Conservation (phyloP, 148 eudicot species). For the Chenopodium quinoa region DNA sequence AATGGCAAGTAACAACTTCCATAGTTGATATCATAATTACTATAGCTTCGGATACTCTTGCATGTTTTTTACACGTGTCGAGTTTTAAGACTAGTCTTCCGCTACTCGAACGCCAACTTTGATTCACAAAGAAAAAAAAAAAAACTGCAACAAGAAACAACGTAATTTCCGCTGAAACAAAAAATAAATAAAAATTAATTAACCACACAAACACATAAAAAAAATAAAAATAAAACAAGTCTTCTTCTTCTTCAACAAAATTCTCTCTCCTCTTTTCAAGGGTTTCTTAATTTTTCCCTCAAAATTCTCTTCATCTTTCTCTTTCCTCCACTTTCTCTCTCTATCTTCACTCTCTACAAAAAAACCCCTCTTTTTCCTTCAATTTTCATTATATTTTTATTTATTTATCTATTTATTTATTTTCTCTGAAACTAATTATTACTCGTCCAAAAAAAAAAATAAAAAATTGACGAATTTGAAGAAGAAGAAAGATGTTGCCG, state of each 20-base stretch:
- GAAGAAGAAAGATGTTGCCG: constrained; percentile 37
- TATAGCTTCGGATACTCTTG: constrained; percentile 7
- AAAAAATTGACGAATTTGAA: neutral
- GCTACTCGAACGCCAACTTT: constrained; percentile 21
- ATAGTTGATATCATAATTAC: neutral
- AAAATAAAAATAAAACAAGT: too few relatives aligned
- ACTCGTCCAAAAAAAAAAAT: neutral
- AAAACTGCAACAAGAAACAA: neutral
- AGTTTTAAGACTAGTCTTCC: neutral
- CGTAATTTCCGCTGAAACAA: neutral
- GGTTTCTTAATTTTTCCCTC: constrained; percentile 2
- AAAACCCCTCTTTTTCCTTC: neutral
- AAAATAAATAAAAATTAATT: neutral
- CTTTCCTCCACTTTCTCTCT: neutral
- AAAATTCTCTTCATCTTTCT: constrained; percentile 17
- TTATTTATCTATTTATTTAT: too few relatives aligned
- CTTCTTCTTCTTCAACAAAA: too few relatives aligned
- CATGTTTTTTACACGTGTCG: too few relatives aligned
- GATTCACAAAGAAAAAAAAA: constrained; percentile 3
- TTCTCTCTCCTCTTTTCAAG: neutral
- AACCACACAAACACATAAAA: neutral
- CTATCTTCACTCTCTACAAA: neutral
- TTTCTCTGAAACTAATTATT: too few relatives aligned
- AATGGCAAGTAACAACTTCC: too few relatives aligned
- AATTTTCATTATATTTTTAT: too few relatives aligned